A percentile compares a stretch with the other conserved stretches of the same genome.
phyloP scores from a whole-genome alignment of 352 stramenopile species.

The Phytophthora gonapodyides region DNA sequence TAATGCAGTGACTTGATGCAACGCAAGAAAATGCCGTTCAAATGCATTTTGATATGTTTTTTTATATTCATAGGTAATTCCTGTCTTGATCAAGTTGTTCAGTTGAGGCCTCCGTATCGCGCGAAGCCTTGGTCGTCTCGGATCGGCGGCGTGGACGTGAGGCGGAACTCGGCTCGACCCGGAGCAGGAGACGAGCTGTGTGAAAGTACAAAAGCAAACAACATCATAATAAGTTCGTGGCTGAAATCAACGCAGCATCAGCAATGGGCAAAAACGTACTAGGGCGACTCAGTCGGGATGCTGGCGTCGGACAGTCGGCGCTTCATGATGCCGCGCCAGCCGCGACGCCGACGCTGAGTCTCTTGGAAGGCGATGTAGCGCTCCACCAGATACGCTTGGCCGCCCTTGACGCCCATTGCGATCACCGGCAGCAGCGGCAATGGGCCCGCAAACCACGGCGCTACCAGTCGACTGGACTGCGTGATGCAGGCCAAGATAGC shows the following conservation, averaged over 20 bases:
- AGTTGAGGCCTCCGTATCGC: constrained; percentile 27
- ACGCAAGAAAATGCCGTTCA: too few species aligned
- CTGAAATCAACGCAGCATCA: too few species aligned
- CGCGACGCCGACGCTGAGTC: constrained; percentile 68
- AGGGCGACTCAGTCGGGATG: constrained; percentile 68
- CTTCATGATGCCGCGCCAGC: constrained; percentile 86
- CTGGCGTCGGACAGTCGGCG: constrained; percentile 77
- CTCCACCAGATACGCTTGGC: constrained; percentile 70
- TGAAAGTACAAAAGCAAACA: constrained; percentile 1
- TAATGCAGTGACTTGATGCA: too few species aligned
- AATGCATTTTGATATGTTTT: too few species aligned
- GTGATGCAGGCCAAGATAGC: constrained; percentile 67
- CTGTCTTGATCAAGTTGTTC: constrained; percentile 17
- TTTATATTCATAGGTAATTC: neutral
- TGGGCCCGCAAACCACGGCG: constrained; percentile 79
- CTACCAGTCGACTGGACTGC: constrained; percentile 71
- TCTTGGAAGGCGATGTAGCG: constrained; percentile 83
- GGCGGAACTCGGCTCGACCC: constrained; percentile 30
- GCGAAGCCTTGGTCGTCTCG: constrained; percentile 28
- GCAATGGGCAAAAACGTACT: constrained; percentile 18
- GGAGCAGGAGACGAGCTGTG: constrained; percentile 31
- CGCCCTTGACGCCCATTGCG: constrained; percentile 65
- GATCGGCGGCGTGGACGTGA: constrained; percentile 21
- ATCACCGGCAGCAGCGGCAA: constrained; percentile 73
- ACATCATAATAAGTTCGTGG: too few species aligned